Percentiles rank a stretch among this genome's conserved stretches.
phyloP scores from a whole-genome alignment of 192 early-diverging fungal genomes.

The Backusella circina region DNA sequence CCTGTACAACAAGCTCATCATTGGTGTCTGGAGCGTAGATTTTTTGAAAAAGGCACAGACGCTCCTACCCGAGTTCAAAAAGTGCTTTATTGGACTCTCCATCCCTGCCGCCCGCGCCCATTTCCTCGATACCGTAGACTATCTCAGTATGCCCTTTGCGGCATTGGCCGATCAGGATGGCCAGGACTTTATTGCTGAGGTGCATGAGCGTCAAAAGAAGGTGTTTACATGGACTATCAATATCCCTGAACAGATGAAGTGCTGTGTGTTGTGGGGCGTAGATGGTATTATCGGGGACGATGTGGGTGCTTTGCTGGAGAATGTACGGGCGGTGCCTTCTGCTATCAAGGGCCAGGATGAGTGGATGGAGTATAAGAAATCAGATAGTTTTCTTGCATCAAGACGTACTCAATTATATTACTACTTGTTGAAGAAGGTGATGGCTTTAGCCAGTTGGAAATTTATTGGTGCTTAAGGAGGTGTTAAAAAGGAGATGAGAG shows the following conservation, averaged over 20 bases:
- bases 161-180: slow-evolving; percentile 35
- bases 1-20: slow-evolving; percentile 34
- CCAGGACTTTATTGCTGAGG: slow-evolving; percentile 44
- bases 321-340: background rate
- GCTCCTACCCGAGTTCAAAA: slow-evolving; percentile 38
- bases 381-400: background rate
- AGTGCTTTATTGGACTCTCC: slow-evolving; percentile 49
- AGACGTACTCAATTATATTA: background rate
- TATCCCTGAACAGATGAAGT: slow-evolving; percentile 26
- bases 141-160: slow-evolving; percentile 41
- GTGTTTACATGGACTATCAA: slow-evolving; percentile 56
- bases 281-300: slow-evolving; percentile 54
- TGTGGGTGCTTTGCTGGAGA: slow-evolving; percentile 23
- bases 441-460: slow-evolving; percentile 14
- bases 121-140: slow-evolving; percentile 41
- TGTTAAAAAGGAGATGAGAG: background rate
- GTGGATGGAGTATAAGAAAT: background rate
- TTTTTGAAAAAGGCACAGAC: slow-evolving; percentile 42
- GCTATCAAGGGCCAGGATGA: background rate
- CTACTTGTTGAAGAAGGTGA: slow-evolving; percentile 9
- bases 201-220: slow-evolving; percentile 41
- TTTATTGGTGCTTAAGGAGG: slow-evolving; percentile 14
- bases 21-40: slow-evolving; percentile 54
- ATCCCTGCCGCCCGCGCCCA: slow-evolving; percentile 36
- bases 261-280: slow-evolving; percentile 40